A percentile compares a stretch with the other conserved stretches of the same genome.
phyloP scores from a whole-genome alignment of 108 stramenopile species.

The Conticribra guillardii region DNA sequence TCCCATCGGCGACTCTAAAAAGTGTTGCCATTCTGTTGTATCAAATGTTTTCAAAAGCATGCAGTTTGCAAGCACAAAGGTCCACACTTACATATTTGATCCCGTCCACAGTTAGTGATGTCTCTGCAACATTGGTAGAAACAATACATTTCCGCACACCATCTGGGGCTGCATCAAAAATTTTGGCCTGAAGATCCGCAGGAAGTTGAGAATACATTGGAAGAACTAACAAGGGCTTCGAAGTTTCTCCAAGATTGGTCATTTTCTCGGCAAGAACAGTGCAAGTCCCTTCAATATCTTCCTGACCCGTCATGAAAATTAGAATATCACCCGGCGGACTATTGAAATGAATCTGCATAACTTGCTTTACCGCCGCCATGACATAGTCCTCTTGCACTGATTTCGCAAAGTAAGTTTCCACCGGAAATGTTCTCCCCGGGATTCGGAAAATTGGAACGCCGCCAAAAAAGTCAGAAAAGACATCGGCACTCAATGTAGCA shows the following conservation, averaged over 20 bases:
- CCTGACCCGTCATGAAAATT: conserved; percentile 99
- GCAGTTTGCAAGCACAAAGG: too few species aligned
- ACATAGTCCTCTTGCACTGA: conserved; percentile 96
- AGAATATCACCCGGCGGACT: conserved; percentile 97
- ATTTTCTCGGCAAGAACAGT: conserved; percentile 94
- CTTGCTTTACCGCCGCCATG: conserved; percentile 98
- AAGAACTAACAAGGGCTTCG: conserved; percentile 93
- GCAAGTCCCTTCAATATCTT: conserved; percentile 99
- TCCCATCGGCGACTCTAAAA: conserved; percentile 59
- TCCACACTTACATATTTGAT: conserved; percentile 93
- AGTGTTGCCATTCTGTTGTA: conserved; percentile 42
- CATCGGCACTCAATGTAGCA: conserved; percentile 95
- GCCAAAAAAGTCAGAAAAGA: conserved; percentile 96
- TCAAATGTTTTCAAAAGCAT: too few species aligned
- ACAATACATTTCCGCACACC: conserved; percentile 97
- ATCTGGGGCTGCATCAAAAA: conserved; percentile 94
- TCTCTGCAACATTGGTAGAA: conserved; percentile 99
- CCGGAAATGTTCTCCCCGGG: conserved; percentile 90
- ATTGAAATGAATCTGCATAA: conserved; percentile 96
- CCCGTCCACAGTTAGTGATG: conserved; percentile 98
- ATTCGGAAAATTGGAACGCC: conserved; percentile 97
- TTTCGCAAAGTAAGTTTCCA: conserved; percentile 93
- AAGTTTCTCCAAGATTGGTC: conserved; percentile 75
- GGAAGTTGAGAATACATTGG: conserved; percentile 99
- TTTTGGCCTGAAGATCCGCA: conserved; percentile 97